These are phyloP conservation scores for Rubia tinctorum DNA, from an alignment of 305 asterid species.

Conservation along the genomic window DNA sequence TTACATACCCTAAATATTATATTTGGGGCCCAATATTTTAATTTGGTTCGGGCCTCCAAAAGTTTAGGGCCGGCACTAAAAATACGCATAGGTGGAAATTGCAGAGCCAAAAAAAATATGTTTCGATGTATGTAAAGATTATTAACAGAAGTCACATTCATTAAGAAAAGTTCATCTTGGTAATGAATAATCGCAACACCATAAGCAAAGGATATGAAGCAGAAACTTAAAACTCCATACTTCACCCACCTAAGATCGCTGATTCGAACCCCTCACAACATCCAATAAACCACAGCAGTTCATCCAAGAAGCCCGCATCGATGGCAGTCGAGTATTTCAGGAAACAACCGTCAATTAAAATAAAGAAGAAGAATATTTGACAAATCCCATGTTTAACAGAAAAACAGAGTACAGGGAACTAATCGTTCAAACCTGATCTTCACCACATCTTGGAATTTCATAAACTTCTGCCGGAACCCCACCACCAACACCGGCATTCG, in stretches of 20 bases:
- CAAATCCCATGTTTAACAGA: not conserved
- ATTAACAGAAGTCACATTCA: not conserved
- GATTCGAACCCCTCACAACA: not conserved
- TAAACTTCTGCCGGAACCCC: not conserved
- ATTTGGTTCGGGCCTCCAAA: too few relatives aligned
- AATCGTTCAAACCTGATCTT: conserved; percentile 5
- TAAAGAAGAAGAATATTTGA: not conserved
- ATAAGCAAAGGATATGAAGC: not conserved
- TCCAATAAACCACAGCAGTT: conserved; percentile 19
- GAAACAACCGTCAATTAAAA: not conserved
- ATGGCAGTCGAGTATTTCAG: conserved; percentile 1
- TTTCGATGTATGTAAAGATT: too few relatives aligned
- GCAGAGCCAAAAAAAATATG: too few relatives aligned
- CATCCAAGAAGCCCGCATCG: conserved; percentile 8
- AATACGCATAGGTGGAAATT: too few relatives aligned
- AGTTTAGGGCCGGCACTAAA: too few relatives aligned
- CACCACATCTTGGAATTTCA: conserved; percentile 11
- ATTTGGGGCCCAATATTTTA: too few relatives aligned
- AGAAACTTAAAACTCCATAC: not conserved
- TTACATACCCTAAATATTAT: too few relatives aligned
- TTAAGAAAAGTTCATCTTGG: not conserved
- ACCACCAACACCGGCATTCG: not conserved
- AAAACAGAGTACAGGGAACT: not conserved
- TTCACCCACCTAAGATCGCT: conserved; percentile 6
- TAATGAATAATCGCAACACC: not conserved